Conservation (phyloP, 495 filamentous ascomycete species). For the Mytilinidion resinicola region DNA sequence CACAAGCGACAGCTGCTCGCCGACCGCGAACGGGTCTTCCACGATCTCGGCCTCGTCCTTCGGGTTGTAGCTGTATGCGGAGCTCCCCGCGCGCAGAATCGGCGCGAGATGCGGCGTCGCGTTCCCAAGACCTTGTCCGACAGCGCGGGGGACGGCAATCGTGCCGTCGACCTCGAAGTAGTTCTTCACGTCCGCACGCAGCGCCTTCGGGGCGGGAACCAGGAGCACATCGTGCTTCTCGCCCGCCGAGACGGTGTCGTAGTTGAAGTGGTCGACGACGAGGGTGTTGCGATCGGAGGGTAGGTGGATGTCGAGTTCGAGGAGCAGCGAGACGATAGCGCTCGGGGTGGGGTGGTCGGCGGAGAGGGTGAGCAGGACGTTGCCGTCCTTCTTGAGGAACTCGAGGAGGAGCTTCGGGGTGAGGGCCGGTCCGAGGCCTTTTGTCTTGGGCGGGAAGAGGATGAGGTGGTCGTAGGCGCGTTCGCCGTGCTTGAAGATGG, state of each 20-base stretch:
- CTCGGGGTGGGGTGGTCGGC: conserved; percentile 65
- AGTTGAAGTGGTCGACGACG: conserved; percentile 92
- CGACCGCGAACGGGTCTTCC: conserved; percentile 78
- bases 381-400: conserved; percentile 86
- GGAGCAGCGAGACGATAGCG: conserved; percentile 73
- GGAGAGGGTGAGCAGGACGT: conserved; percentile 84
- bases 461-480: conserved; percentile 84
- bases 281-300: conserved; percentile 75
- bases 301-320: conserved; percentile 86
- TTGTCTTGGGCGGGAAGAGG: conserved; percentile 78
- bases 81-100: conserved; percentile 70
- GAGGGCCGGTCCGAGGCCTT: conserved; percentile 83
- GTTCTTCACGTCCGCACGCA: conserved; percentile 65
- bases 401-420: conserved; percentile 82
- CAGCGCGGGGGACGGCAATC: conserved; percentile 72
- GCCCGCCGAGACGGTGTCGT: conserved; percentile 65
- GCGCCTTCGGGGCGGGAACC: conserved; percentile 54
- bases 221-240: conserved; percentile 88
- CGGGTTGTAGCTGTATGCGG: conserved; percentile 89
- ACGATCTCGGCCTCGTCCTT: conserved; percentile 71
- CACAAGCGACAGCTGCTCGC: conserved; percentile 72
- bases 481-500: conserved; percentile 82
- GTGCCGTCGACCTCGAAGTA: conserved; percentile 67
- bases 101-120: conserved; percentile 67
- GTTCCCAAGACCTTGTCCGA: conserved; percentile 75